Evolutionary conservation across 768 basidiomycete species (phyloP).

Genomic region (Pleurotus pulmonarius): DNA sequence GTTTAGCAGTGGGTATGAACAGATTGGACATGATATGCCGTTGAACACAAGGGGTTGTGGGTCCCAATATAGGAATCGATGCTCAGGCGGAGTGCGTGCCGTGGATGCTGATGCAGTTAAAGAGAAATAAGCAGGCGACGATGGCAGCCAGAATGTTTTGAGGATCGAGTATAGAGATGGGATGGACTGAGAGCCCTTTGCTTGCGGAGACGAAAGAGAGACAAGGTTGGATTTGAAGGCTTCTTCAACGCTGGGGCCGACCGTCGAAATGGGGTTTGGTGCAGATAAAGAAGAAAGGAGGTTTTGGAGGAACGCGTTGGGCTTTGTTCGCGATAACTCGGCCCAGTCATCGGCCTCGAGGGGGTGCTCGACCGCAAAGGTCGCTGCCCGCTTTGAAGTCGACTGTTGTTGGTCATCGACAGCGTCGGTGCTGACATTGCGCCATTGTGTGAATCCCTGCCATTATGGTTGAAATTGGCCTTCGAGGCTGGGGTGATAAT

Average conservation of each 20-base stretch:
- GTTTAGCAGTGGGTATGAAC: constrained; percentile 56
- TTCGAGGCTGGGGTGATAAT: neutral
- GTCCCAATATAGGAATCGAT: constrained; percentile 86
- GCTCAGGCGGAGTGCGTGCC: constrained; percentile 65
- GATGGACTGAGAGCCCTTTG: constrained; percentile 42
- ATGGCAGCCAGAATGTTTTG: constrained; percentile 83
- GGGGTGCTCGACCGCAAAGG: constrained; percentile 45
- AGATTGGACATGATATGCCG: constrained; percentile 71
- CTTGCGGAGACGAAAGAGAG: constrained; percentile 48
- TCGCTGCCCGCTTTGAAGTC: neutral
- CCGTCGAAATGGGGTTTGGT: constrained; percentile 58
- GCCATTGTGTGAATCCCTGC: constrained; percentile 3
- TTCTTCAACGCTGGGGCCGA: constrained; percentile 66
- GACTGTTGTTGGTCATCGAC: neutral
- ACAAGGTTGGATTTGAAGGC: constrained; percentile 76
- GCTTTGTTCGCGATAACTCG: constrained; percentile 50
- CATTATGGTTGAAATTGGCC: neutral
- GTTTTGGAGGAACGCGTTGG: constrained; percentile 52
- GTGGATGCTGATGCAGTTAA: constrained; percentile 70
- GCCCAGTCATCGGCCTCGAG: constrained; percentile 64
- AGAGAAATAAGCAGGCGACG: constrained; percentile 72
- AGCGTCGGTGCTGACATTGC: neutral
- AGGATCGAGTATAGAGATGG: constrained; percentile 73
- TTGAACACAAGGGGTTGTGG: constrained; percentile 81
- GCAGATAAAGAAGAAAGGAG: constrained; percentile 57